Percentiles rank a stretch among this genome's conserved stretches.
Conservation (phyloP, 768 basidiomycete genomes). For the Trametes punicea region DNA sequence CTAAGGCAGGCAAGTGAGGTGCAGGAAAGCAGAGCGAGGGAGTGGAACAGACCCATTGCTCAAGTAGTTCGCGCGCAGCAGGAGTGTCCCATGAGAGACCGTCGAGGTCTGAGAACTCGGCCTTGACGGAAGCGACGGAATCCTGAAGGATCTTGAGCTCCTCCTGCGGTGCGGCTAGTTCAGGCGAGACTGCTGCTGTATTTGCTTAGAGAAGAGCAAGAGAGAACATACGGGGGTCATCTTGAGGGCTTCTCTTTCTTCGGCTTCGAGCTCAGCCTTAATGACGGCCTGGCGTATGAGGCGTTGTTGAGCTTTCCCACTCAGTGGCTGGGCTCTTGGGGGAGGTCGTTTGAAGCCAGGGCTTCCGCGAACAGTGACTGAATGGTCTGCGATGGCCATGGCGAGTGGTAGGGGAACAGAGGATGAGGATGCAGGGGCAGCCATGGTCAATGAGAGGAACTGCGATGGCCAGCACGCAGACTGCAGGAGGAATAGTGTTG, state of each 20-base stretch:
- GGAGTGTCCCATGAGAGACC: slow-evolving; percentile 18
- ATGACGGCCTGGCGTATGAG: slow-evolving; percentile 3
- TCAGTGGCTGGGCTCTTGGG: neutral
- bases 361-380: neutral
- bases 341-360: neutral
- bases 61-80: neutral
- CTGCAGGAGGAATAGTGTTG: neutral
- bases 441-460: neutral
- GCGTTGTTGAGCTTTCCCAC: slow-evolving; percentile 6
- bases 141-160: slow-evolving; percentile 2
- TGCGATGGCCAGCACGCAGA: neutral
- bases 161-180: neutral
- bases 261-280: slow-evolving; percentile 1
- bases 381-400: neutral
- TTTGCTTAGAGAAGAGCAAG: neutral
- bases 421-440: neutral
- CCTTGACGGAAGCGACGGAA: slow-evolving; percentile 13
- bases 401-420: neutral
- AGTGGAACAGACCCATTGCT: slow-evolving; percentile 9
- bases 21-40: neutral
- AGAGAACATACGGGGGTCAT: slow-evolving; percentile 5
- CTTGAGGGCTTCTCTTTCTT: slow-evolving; percentile 6
- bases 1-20: neutral
- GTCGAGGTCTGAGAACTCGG: slow-evolving; percentile 12
- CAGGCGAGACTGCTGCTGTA: neutral